These are phyloP conservation scores for Kurtzmaniella cleridarum DNA, from an alignment of 805 yeast species.

Conservation along the genomic window DNA sequence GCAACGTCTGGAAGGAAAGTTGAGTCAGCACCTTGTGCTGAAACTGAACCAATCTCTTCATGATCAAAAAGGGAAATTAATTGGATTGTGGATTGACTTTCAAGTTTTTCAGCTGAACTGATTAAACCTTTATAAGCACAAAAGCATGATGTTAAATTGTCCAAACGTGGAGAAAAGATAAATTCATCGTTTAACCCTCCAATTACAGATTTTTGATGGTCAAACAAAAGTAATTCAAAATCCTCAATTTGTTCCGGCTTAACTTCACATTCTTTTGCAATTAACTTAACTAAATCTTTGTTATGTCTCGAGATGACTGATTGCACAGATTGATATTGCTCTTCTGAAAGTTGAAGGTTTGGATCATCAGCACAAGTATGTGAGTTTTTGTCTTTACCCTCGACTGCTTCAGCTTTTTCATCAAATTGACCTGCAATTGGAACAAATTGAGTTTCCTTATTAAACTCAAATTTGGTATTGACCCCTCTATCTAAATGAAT, in stretches of 20 bases:
- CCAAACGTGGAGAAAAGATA: slow-evolving; percentile 85
- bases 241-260: slow-evolving; percentile 65
- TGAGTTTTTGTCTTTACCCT: slow-evolving; percentile 8
- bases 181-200: slow-evolving; percentile 93
- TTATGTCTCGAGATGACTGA: slow-evolving; percentile 72
- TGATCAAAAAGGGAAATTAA: slow-evolving; percentile 86
- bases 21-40: slow-evolving; percentile 96
- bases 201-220: slow-evolving; percentile 73
- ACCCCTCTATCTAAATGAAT: slow-evolving; percentile 82
- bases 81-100: slow-evolving; percentile 53
- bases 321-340: slow-evolving; percentile 61
- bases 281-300: slow-evolving; percentile 56
- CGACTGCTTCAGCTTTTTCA: slow-evolving; percentile 14
- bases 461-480: slow-evolving; percentile 76
- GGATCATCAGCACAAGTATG: slow-evolving; percentile 47
- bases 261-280: slow-evolving; percentile 62
- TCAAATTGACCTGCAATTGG: slow-evolving; percentile 72
- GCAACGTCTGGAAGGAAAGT: slow-evolving; percentile 79
- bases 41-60: slow-evolving; percentile 89
- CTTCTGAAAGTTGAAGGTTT: slow-evolving; percentile 40
- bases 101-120: slow-evolving; percentile 42
- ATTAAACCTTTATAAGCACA: slow-evolving; percentile 71
- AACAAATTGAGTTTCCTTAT: slow-evolving; percentile 77
- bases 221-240: slow-evolving; percentile 81
- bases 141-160: slow-evolving; percentile 84